Conservation (phyloP, 805 yeast species). For the Barnettozyma salicaria region DNA sequence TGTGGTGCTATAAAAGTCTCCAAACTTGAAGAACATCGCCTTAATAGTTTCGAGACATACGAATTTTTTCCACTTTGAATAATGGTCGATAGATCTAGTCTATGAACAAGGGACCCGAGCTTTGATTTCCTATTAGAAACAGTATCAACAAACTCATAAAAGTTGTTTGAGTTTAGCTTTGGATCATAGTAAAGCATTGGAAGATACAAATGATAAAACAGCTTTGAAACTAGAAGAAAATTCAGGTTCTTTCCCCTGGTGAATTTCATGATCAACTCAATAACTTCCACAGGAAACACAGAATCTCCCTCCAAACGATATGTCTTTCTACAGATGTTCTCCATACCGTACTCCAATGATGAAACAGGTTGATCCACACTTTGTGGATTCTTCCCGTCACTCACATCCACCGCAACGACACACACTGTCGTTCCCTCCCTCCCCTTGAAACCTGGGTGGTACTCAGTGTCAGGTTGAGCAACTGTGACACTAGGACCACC, state of each 20-base stretch:
- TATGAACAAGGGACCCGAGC: slow-evolving; percentile 52
- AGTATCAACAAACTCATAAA: slow-evolving; percentile 64
- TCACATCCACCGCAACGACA: too few species aligned
- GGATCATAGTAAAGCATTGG: slow-evolving; percentile 66
- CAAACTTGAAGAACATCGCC: slow-evolving; percentile 65
- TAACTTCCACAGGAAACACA: slow-evolving; percentile 27
- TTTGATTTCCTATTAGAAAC: slow-evolving; percentile 45
- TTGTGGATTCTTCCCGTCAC: too few species aligned
- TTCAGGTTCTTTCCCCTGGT: slow-evolving; percentile 36
- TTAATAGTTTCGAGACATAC: slow-evolving; percentile 71
- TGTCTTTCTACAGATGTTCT: too few species aligned
- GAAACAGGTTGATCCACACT: too few species aligned
- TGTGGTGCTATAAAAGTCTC: slow-evolving; percentile 84
- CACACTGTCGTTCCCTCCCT: not conserved
- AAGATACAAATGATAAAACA: slow-evolving; percentile 55
- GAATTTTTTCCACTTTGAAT: slow-evolving; percentile 92
- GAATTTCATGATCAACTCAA: slow-evolving; percentile 23
- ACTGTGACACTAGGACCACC: slow-evolving; percentile 3
- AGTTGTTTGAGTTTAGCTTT: slow-evolving; percentile 56
- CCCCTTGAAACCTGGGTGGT: not conserved
- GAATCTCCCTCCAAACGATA: too few species aligned
- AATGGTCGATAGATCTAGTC: slow-evolving; percentile 69
- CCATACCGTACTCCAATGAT: too few species aligned
- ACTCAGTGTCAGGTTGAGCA: too few species aligned
- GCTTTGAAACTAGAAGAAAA: slow-evolving; percentile 52